Evolutionary conservation across 345 rosid species (phyloP), one percentile per base, ranked within the genome.

Genomic region (Bruguiera gymnorhiza): DNA sequence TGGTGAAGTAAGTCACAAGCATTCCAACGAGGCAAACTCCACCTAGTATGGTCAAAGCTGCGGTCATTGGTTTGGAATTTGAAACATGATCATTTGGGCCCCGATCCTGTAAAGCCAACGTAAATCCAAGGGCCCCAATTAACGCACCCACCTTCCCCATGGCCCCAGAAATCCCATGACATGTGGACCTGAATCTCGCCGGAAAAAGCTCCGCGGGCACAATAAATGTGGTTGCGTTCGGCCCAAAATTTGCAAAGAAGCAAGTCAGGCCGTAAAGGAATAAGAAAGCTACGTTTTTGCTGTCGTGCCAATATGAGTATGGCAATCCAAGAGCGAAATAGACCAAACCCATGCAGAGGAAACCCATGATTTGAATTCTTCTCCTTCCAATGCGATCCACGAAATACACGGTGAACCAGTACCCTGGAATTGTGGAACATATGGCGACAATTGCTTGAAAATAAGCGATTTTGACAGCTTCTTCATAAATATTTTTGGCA

Each of bases 161-260:
- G 0, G 97, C 93, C 37, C 88, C 97, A 0, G 96, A 76, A 29
- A 92, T 82, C 39, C 92, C 97, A 31, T 92, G 93, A 72, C 97
- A 92, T 2, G 93, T 92, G 3, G 96, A 78, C 70, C 97, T 81
- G 50, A 92, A 86, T 75, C 97, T 83, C 0, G 97, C 89, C 2
- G 97, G 97, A 50, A 92, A 92, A 24, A 89, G 87, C 61, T 92
- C 96, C 0, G 96, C 96, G 0, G 97, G 97, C 50, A 88, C 82
- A 0, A 92, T 88, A 65, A 89, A 92, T 0, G 97, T 89, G 3
- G 96, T 89, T 1, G 93, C 82, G 69, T 92, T 92, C 6, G 96
- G 97, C 50, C 97, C 97, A 39, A 87, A 87, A 75, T 92, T 92
- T 52, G 90, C 80, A 37, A 92, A 92, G 87, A 92, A 92, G 78